Evolutionary conservation across 352 stramenopile genomes (phyloP), one percentile per base, ranked within the genome.

Genomic region (Phytophthora idaei): DNA sequence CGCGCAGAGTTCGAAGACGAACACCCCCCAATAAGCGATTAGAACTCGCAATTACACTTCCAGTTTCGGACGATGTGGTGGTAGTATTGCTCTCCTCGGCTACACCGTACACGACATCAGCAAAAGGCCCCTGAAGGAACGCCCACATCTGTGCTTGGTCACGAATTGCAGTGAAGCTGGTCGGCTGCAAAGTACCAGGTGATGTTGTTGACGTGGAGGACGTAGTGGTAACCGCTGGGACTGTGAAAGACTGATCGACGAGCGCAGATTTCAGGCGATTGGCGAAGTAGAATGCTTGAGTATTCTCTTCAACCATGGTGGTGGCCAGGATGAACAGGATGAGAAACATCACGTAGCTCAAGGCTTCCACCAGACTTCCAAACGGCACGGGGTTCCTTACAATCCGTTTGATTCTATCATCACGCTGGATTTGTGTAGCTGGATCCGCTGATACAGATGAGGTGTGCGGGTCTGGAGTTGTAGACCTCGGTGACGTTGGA

Each of bases 241-340:
- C 64, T 28, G 74, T 72, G 61, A 91, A 91, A 27, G 73, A 67
- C 15, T 83, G 77, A 2, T 80, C 74, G 7, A 82, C 58, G 8
- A 93, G 54, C 11, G 81, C 78, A 5, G 57, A 71, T 32, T 75
- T 75, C 4, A 91, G 61, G 53, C 80, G 80, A 47, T 89, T 81
- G 10, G 78, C 68, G 57, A 90, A 91, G 76, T 85, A 93, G 54
- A 90, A 93, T 2, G 68, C 69, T 29, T 86, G 66, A 17, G 72
- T 71, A 53, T 78, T 67, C 25, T 80, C 71, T 25, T 79, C 80
- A 15, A 90, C 55, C 36, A 87, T 69, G 0, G 62, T 77, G 9
- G 78, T 89, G 2, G 78, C 75, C 48, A 90, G 29, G 10, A 90
- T 61, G 45, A 90, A 88, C 15, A 89, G 34, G 14, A 90, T 37